These are phyloP conservation scores for Mortierella sp. DNA, from an alignment of 371 early-diverging fungal genomes.

Conservation along the genomic window DNA sequence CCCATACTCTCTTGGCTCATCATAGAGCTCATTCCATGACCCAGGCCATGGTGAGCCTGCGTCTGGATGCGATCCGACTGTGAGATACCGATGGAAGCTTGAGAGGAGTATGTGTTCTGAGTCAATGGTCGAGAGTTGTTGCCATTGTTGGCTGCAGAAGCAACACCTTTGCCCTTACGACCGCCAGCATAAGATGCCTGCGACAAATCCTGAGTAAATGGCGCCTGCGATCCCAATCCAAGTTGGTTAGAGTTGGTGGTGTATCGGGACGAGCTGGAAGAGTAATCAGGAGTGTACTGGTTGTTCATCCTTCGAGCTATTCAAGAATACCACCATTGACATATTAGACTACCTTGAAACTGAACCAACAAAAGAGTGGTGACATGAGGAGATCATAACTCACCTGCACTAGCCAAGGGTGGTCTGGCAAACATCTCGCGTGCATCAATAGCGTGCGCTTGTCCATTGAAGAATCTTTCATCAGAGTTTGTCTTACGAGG, in stretches of 20 bases:
- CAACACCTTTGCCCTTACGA: slow-evolving; percentile 35
- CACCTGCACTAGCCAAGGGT: slow-evolving; percentile 65
- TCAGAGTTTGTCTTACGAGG: slow-evolving; percentile 75
- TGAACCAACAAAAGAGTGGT: neutral
- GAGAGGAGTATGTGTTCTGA: slow-evolving; percentile 51
- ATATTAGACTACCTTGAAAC: neutral
- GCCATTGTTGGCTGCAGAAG: slow-evolving; percentile 6
- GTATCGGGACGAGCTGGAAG: slow-evolving; percentile 67
- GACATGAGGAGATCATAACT: slow-evolving; percentile 1
- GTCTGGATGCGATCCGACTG: slow-evolving; percentile 72
- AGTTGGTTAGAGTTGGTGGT: slow-evolving; percentile 58
- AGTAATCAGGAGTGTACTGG: slow-evolving; percentile 65
- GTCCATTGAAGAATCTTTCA: slow-evolving; percentile 72
- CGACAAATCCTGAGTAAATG: slow-evolving; percentile 78
- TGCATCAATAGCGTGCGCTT: slow-evolving; percentile 74
- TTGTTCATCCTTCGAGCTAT: slow-evolving; percentile 62
- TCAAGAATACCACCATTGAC: neutral
- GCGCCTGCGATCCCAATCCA: slow-evolving; percentile 73
- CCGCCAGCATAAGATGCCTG: slow-evolving; percentile 61
- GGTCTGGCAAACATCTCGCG: slow-evolving; percentile 73
- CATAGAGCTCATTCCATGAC: slow-evolving; percentile 44
- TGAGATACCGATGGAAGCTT: slow-evolving; percentile 58
- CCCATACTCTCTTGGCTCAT: slow-evolving; percentile 66
- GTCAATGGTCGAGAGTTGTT: slow-evolving; percentile 42
- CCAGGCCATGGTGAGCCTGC: slow-evolving; percentile 17